Evolutionary conservation across 352 stramenopile genomes (phyloP).

Genomic region (Thraustotheca clavata): DNA sequence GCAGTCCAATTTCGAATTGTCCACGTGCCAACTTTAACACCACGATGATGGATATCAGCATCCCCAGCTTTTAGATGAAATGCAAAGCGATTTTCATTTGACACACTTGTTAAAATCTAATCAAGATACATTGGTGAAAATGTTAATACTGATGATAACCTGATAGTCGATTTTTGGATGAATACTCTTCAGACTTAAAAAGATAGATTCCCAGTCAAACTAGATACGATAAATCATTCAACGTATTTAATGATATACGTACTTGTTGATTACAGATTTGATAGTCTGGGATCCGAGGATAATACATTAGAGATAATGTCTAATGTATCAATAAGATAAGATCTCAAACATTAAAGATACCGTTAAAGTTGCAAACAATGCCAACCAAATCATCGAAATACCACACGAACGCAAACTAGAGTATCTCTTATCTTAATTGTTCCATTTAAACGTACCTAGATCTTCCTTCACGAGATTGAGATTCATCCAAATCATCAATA

Average conservation of each 20-base stretch:
- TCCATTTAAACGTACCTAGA: neutral
- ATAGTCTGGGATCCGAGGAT: slow-evolving; percentile 79
- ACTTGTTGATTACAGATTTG: slow-evolving; percentile 80
- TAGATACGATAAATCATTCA: neutral
- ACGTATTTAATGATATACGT: neutral
- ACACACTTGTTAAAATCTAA: slow-evolving; percentile 58
- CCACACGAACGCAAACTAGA: slow-evolving; percentile 31
- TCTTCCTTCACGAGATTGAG: neutral
- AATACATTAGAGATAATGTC: slow-evolving; percentile 77
- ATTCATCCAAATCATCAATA: neutral
- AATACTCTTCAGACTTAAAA: slow-evolving; percentile 60
- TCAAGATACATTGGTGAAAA: neutral
- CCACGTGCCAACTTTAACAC: slow-evolving; percentile 60
- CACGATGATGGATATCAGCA: slow-evolving; percentile 77
- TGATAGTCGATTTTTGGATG: slow-evolving; percentile 80
- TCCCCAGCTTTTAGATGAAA: slow-evolving; percentile 67
- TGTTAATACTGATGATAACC: slow-evolving; percentile 22
- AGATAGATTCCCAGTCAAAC: slow-evolving; percentile 83
- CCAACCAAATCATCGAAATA: slow-evolving; percentile 44
- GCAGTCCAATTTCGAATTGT: slow-evolving; percentile 54
- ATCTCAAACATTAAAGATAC: neutral
- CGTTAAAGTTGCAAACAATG: slow-evolving; percentile 42
- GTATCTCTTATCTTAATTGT: neutral
- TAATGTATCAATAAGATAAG: neutral
- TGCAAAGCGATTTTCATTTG: slow-evolving; percentile 84